These are phyloP conservation scores for Allomyces javanicus DNA, from an alignment of 192 early-diverging fungal species.

Conservation along the genomic window DNA sequence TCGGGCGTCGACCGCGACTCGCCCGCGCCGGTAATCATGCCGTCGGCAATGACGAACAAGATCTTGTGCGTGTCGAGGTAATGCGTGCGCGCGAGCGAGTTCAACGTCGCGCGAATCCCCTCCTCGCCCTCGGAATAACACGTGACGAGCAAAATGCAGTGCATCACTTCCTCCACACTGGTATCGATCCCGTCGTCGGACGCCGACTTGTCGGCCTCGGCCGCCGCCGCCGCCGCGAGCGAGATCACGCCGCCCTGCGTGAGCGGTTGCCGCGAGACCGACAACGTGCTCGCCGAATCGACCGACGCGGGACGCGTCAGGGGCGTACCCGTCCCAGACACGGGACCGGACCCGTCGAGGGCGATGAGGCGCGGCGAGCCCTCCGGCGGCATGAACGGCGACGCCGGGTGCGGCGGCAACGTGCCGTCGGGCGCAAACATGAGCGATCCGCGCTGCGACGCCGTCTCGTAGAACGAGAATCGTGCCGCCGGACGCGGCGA, in stretches of 20 bases:
- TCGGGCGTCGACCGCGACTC: constrained; percentile 50
- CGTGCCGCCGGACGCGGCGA: neutral
- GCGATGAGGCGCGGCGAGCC: neutral
- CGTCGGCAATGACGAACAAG: constrained; percentile 59
- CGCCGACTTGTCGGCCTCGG: neutral
- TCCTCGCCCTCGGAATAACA: constrained; percentile 63
- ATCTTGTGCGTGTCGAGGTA: constrained; percentile 57
- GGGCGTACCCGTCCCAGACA: neutral
- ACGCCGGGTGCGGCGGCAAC: neutral
- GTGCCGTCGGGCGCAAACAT: neutral
- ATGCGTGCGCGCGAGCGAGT: constrained; percentile 52
- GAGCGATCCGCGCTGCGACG: neutral
- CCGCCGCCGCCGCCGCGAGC: neutral
- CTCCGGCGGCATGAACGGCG: neutral
- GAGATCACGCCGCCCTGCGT: too few species aligned
- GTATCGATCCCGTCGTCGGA: neutral
- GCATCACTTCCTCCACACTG: constrained; percentile 9
- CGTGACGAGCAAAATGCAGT: constrained; percentile 54
- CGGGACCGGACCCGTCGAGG: neutral
- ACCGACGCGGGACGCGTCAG: neutral
- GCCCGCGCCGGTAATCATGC: constrained; percentile 53
- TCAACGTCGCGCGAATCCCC: constrained; percentile 47
- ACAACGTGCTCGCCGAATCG: too few species aligned
- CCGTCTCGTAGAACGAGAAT: too few species aligned
- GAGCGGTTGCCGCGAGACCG: too few species aligned